Conservation (phyloP, 345 rosid genomes). For the Hibiscus mutabilis region DNA sequence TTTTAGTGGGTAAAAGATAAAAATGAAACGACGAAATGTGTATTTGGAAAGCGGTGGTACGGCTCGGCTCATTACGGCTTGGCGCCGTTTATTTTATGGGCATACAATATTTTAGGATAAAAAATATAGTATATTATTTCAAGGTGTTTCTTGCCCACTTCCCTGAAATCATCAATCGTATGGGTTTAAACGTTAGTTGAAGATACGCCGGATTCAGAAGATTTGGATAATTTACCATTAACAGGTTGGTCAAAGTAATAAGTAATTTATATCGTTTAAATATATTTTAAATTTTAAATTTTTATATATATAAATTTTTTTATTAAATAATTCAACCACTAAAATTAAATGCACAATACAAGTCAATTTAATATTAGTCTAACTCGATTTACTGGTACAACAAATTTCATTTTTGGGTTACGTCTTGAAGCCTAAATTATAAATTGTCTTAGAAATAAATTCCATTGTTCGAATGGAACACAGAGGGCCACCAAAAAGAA, state of each 20-base stretch:
- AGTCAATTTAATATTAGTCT: too few species aligned
- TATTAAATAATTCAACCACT: too few species aligned
- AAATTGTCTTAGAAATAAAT: too few species aligned
- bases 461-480: background rate
- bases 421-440: too few species aligned
- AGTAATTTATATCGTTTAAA: too few species aligned
- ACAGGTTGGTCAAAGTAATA: too few species aligned
- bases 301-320: too few species aligned
- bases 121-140: background rate
- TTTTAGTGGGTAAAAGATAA: background rate
- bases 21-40: background rate
- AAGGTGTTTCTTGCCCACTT: background rate
- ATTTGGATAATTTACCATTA: too few species aligned
- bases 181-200: background rate
- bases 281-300: too few species aligned
- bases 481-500: background rate
- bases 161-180: slow-evolving; percentile 1
- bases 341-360: too few species aligned
- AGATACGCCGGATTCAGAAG: background rate
- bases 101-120: background rate
- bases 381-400: too few species aligned
- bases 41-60: background rate
- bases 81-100: background rate
- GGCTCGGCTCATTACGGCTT: background rate
- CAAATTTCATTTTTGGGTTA: too few species aligned